Evolutionary conservation across 495 filamentous ascomycete species (phyloP).

Genomic region (Xylaria scruposa): DNA sequence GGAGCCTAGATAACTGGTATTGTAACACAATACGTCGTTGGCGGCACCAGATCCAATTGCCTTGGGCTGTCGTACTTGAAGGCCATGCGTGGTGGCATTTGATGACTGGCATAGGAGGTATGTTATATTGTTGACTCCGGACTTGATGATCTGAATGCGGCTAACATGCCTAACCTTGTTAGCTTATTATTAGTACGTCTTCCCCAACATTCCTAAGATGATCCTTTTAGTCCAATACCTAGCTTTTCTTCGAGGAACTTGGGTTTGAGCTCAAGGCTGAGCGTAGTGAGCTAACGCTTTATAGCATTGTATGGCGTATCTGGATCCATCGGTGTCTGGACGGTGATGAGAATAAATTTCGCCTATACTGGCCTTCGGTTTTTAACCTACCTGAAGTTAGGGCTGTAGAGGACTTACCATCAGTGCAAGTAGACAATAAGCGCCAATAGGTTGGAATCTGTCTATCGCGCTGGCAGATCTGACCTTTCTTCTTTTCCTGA

Average conservation of each 20-base stretch:
- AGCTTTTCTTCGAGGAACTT: not conserved
- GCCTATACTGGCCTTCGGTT: constrained; percentile 73
- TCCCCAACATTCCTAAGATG: not conserved
- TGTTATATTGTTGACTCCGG: constrained; percentile 17
- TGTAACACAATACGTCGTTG: constrained; percentile 74
- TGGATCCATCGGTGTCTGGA: constrained; percentile 86
- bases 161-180: constrained; percentile 51
- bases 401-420: constrained; percentile 27
- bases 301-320: constrained; percentile 85
- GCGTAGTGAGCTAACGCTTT: constrained; percentile 66
- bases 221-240: not conserved
- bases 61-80: constrained; percentile 90
- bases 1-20: constrained; percentile 85
- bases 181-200: constrained; percentile 39
- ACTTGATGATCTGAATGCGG: not conserved
- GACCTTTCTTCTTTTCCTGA: not conserved
- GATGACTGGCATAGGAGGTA: constrained; percentile 49
- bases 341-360: constrained; percentile 75
- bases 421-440: constrained; percentile 39
- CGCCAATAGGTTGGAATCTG: constrained; percentile 31
- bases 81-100: constrained; percentile 98
- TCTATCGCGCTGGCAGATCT: not conserved
- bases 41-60: constrained; percentile 76
- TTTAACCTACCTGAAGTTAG: constrained; percentile 70
- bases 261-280: not conserved